A percentile compares a stretch with the other conserved stretches of the same genome.
These are phyloP conservation scores for Ceratobasidium sp. DNA, from an alignment of 1,284 basidiomycete species.

Conservation along the genomic window DNA sequence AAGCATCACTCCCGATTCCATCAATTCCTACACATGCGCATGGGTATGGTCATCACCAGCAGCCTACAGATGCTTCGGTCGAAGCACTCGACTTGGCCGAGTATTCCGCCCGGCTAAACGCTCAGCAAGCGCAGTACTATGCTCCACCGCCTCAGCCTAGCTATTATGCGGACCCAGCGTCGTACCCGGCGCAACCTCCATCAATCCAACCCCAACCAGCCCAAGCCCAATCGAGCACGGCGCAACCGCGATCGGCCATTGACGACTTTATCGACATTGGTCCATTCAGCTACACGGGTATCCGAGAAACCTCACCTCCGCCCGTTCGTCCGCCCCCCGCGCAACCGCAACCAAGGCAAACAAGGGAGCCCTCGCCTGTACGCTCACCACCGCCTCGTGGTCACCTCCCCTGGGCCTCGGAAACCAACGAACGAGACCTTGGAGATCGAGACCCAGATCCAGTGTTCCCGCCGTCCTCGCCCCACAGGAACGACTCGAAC, in stretches of 20 bases:
- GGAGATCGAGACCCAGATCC: slow-evolving; percentile 34
- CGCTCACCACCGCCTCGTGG: slow-evolving; percentile 2
- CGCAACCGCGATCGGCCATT: not conserved
- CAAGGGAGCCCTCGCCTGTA: not conserved
- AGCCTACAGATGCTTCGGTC: slow-evolving; percentile 31
- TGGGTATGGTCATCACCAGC: slow-evolving; percentile 20
- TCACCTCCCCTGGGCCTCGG: slow-evolving; percentile 29
- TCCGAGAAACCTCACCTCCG: slow-evolving; percentile 21
- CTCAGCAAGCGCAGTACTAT: slow-evolving; percentile 4
- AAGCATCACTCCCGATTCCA: slow-evolving; percentile 13
- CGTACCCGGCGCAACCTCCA: not conserved
- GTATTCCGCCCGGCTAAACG: slow-evolving; percentile 10
- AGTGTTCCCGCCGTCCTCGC: slow-evolving; percentile 15
- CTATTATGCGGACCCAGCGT: slow-evolving; percentile 1
- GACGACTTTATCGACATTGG: slow-evolving; percentile 31
- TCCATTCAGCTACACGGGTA: slow-evolving; percentile 27
- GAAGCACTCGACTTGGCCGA: slow-evolving; percentile 25
- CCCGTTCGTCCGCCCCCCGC: slow-evolving; percentile 4
- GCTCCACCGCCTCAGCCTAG: slow-evolving; percentile 1
- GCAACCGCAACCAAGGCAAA: slow-evolving; percentile 1
- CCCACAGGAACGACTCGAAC: slow-evolving; percentile 18
- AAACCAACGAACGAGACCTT: slow-evolving; percentile 20
- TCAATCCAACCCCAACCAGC: not conserved
- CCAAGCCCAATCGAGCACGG: not conserved
- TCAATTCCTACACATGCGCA: not conserved